Conservation (phyloP, 164 flowering plant genomes). For the Piper betle region DNA sequence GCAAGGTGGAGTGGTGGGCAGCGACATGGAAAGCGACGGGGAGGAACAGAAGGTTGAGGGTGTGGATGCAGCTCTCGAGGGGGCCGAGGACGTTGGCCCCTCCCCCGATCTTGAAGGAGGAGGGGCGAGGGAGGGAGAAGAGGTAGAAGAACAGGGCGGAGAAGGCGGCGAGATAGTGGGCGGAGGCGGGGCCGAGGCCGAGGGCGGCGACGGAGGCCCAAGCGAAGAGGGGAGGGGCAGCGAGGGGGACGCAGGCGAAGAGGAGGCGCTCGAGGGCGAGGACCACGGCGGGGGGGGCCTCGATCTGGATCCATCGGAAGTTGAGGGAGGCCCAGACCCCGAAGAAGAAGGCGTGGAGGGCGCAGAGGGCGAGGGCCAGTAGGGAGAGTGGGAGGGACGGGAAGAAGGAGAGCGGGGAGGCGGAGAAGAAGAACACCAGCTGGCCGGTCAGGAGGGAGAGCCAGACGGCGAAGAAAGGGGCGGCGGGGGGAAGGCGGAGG, state of each 20-base stretch:
- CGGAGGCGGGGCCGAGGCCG: constrained; percentile 51
- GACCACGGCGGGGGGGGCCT: constrained; percentile 69
- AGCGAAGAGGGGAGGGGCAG: constrained; percentile 54
- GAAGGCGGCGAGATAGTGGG: constrained; percentile 65
- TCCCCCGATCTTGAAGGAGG: constrained; percentile 66
- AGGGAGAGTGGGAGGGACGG: constrained; percentile 38
- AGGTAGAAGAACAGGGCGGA: constrained; percentile 66
- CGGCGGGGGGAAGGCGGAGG: constrained; percentile 51
- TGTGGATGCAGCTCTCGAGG: constrained; percentile 73
- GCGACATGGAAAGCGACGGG: constrained; percentile 70
- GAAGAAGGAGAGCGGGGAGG: constrained; percentile 22
- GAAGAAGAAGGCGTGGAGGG: constrained; percentile 51
- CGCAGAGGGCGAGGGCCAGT: constrained; percentile 56
- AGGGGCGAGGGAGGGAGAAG: constrained; percentile 69
- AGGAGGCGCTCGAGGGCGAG: constrained; percentile 74
- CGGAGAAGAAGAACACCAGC: constrained; percentile 67
- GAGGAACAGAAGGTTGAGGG: constrained; percentile 50
- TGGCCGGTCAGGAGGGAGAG: constrained; percentile 59
- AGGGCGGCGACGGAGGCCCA: constrained; percentile 85
- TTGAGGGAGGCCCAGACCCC: constrained; percentile 94
- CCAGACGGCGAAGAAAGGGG: constrained; percentile 79
- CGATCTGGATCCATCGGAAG: constrained; percentile 81
- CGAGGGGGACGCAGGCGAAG: constrained; percentile 69
- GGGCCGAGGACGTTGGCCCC: constrained; percentile 54
- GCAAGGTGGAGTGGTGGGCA: constrained; percentile 40